Base-by-base conservation (phyloP, 2,329 filamentous ascomycete genomes). In the Alternaria ethzedia region DNA sequence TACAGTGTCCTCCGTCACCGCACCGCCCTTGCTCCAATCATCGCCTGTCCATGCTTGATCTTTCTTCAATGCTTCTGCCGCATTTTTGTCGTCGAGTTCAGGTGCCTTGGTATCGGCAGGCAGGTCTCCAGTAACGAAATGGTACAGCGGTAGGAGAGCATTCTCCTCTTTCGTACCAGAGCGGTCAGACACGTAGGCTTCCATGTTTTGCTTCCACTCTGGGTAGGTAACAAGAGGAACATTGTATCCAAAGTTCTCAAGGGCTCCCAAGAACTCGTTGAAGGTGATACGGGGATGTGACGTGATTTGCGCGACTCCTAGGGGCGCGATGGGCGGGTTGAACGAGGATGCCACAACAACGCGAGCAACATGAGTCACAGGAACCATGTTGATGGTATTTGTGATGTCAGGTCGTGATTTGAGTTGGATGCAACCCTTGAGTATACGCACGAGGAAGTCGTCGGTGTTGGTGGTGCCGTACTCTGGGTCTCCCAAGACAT, bases 351-450 rank as follows among this genome's bases (percentile, higher is more conserved):
- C 92, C 17, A 93, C 88, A 25, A 97, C 91, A 8, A 97, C 87
- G n/a, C 88, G 86, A 2, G 90, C 88, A 36, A 97, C 94, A 69
- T 97, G 93, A 66, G 89, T 89, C 25, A 97, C 94, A 0, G 95
- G 94, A 0, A 97, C 91, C 79, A 90, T 89, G 82, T 97, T 98
- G 79, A 97, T 89, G 0, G 93, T 92, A 83, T 97, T 98, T 77
- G 85, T 81, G 70, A 97, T 96, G 69, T 87, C 86, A 1, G 94
- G 95, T 0, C 93, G 86, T 3, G 86, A 85, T 3, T 83, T 83
- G 3, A 97, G 84, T 80, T 98, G 94, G 54, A 97, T 84, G 73
- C 93, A 97, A 61, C 93, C 94, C 82, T 97, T 97, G 60, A 90
- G 82, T 82, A 97, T 88, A 43, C 95, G 89, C 68, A 97, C 87